Conservation (phyloP, 208 protist species). For the Crithidia bombi region DNA sequence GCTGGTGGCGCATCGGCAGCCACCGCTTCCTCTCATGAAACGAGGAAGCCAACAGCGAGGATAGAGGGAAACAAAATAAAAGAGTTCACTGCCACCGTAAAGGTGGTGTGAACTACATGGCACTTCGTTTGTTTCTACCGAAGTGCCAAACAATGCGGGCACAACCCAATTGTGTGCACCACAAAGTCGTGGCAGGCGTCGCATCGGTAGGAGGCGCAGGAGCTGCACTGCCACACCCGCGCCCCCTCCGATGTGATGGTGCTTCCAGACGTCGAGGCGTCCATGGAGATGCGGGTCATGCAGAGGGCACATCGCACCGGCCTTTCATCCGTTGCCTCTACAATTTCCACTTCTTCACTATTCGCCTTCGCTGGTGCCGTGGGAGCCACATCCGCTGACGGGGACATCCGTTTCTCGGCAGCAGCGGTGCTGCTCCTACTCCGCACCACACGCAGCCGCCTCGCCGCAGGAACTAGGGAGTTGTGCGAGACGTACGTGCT, state of each 20-base stretch:
- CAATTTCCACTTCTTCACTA: slow-evolving; percentile 20
- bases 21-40: no score
- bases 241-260: not conserved
- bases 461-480: slow-evolving; percentile 49
- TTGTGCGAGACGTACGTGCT: slow-evolving; percentile 68
- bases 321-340: not conserved
- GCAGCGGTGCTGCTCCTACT: not conserved
- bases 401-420: not conserved
- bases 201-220: slow-evolving; percentile 60
- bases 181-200: slow-evolving; percentile 57
- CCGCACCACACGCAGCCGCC: slow-evolving; percentile 11
- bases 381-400: not conserved
- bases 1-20: no score
- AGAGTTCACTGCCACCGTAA: no score
- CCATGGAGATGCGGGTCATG: slow-evolving; percentile 9
- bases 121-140: slow-evolving; percentile 14
- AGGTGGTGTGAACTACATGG: no score
- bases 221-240: slow-evolving; percentile 43
- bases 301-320: slow-evolving; percentile 22
- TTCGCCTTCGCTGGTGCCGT: not conserved
- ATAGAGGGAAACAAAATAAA: no score
- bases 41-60: no score
- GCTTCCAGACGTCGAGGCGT: not conserved
- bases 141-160: slow-evolving; percentile 65
- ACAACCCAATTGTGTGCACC: slow-evolving; percentile 57